Base-by-base conservation (phyloP, 371 early-diverging fungal genomes). In the Syncephalastrum monosporum region DNA sequence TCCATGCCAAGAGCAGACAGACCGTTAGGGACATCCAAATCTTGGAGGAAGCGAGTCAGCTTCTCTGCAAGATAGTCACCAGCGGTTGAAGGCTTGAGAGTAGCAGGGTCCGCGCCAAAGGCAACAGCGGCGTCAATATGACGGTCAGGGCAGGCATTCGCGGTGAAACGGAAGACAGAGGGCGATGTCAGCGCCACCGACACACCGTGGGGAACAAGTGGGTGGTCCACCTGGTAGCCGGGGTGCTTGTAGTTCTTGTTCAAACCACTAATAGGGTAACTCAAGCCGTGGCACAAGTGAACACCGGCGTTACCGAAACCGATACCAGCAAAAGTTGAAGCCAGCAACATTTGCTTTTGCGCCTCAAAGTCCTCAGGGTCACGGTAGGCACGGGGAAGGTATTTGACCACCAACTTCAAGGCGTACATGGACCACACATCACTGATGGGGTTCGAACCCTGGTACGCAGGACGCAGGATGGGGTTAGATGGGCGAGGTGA, bases 221-320 rank as follows among this genome's bases (percentile, higher is more conserved):
- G 74, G 65, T 91, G 90, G 52, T 85, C 91, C 5, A 88, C 81
- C 23, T 84, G 71, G 69, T 95, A 95, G 41, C 91, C 89, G 19
- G 88, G 88, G 61, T 94, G 95, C 71, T 79, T 74, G 75, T 93
- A 95, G 23, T 55, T 74, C 72, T 85, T 87, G 82, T 91, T 91
- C 45, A 92, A 70, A 23, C 95, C 95, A 45, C 89, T 86, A 55
- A 95, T 95, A 21, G 93, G 82, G 44, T 83, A 85, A 65, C 83
- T 81, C 74, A 82, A 71, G 53, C 85, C 85, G 62, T 84, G 85
- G 60, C 85, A 84, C 23, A 84, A 83, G 69, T 91, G 90, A 19
- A 92, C 92, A 57, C 94, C 94, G 42, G 93, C 95, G 62, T 93
- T 93, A 55, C 95, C 95, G 61, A 95, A 95, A 42, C 95, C 95